phyloP scores from a whole-genome alignment of 257 asterid species.

The Mitragyna speciosa region DNA sequence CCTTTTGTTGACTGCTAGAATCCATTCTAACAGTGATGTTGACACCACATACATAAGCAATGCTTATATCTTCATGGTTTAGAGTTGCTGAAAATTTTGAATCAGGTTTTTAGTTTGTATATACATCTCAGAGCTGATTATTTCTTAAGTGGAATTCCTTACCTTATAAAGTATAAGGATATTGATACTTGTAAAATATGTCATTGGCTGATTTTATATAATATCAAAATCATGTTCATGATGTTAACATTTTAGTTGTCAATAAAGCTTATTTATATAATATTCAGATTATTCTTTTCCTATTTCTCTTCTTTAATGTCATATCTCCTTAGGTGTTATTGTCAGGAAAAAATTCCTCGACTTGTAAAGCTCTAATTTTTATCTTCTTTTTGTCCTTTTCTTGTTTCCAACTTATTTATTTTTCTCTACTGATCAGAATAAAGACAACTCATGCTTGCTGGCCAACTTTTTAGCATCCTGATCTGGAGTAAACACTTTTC shows the following conservation, averaged over 20 bases:
- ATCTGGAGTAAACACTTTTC: background rate
- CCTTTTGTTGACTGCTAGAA: conserved; percentile 24
- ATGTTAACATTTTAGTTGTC: conserved; percentile 22
- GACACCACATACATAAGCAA: conserved; percentile 33
- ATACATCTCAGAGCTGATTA: conserved; percentile 51
- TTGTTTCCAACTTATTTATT: background rate
- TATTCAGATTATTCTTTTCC: background rate
- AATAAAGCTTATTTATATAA: conserved; percentile 33
- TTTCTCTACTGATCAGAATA: background rate
- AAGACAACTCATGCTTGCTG: background rate
- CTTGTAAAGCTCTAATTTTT: background rate
- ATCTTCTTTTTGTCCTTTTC: background rate
- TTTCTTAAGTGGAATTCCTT: conserved; percentile 38
- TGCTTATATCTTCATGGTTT: conserved; percentile 31
- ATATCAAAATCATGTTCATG: conserved; percentile 28
- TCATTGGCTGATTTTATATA: conserved; percentile 32
- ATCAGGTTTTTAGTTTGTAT: conserved; percentile 50
- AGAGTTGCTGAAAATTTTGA: conserved; percentile 40
- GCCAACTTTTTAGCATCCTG: background rate
- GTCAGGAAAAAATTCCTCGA: background rate
- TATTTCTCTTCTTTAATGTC: background rate
- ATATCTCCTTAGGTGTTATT: background rate
- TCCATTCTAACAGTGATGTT: conserved; percentile 34
- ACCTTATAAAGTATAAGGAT: conserved; percentile 45
- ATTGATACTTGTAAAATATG: conserved; percentile 53